Evolutionary conservation across 768 basidiomycete genomes (phyloP), one percentile per base, ranked within the genome.

Genomic region (Jaapia argillacea): DNA sequence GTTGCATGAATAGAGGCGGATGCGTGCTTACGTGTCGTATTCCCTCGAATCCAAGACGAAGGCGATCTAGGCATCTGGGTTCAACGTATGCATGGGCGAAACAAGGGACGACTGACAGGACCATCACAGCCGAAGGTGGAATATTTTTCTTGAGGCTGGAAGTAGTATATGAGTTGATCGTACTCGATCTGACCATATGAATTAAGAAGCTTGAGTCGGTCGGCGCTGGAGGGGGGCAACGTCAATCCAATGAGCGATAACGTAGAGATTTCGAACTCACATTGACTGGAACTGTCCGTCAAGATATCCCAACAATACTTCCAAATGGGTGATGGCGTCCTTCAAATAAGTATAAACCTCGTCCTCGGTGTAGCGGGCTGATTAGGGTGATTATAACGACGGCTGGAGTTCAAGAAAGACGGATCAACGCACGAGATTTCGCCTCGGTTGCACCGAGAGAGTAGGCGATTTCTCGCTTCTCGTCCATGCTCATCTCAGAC

Each of bases 181-280:
- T 33, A 54, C 16, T 54, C 44, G 14, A 54, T 40, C 7, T 53
- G 44, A 5, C 50, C 53, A 28, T 51, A 50, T 6, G 43, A 41
- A 18, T 42, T 35, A 13, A 45, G 40, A 16, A 54, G 44, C 33
- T 35, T 43, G 12, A 54, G 37, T 18, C 43, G 35, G 18, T 47
- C 40, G 20, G 47, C 46, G 21, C 53, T 54, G 36, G 12, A 38
- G 35, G n/a, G n/a, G n/a, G 16, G 40, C n/a, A 37, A 23, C 0
- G 21, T 12, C 21, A 40, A 37, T 12, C 16, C 40, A 20, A 10
- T 20, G 26, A 24, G 22, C 24, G 40, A 41, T 18, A 24, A 6
- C 7, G 6, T 28, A 3, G 5, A 42, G 16, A 4, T 38, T 21
- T 7, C 28, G 24, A 5, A 45, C 53, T 35, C 36, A 49, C 53